A percentile compares a stretch with the other conserved stretches of the same genome.
These are phyloP conservation scores for Amaranthus tricolor DNA, from an alignment of 179 eudicot genomes.

Conservation along the genomic window DNA sequence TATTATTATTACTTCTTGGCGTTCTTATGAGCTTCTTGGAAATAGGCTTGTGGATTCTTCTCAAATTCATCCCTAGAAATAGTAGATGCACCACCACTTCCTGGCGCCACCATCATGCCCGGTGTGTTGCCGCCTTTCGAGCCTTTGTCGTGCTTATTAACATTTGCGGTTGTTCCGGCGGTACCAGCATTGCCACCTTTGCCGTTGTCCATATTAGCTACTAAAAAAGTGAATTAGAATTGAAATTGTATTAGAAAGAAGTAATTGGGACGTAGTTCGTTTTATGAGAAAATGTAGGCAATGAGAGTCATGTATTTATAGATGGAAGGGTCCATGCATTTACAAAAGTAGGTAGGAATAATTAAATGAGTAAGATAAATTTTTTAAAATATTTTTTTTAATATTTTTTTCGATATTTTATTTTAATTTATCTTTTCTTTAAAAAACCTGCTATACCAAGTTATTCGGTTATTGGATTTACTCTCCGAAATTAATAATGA, in stretches of 20 bases:
- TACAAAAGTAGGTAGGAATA: no score
- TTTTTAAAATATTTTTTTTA: no score
- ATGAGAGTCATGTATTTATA: background rate
- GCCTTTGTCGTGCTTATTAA: background rate
- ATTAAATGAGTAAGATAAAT: no score
- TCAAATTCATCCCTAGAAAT: conserved; percentile 9
- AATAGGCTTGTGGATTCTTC: conserved; percentile 19
- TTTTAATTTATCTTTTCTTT: no score
- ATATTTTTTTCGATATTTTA: no score
- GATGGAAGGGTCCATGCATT: background rate
- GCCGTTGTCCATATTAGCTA: conserved; percentile 1
- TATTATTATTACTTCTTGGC: no score
- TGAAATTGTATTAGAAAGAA: background rate
- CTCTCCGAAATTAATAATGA: no score
- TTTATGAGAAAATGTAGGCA: background rate
- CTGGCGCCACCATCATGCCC: conserved; percentile 9
- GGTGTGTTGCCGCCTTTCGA: background rate
- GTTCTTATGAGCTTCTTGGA: background rate
- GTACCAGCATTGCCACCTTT: background rate
- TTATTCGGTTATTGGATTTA: no score
- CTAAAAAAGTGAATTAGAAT: background rate
- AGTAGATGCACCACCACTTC: conserved; percentile 2
- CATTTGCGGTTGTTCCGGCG: background rate
- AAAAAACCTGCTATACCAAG: no score
- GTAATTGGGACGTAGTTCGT: background rate